Conservation (phyloP, 192 early-diverging fungal species). For the Gamsiella multidivaricata region DNA sequence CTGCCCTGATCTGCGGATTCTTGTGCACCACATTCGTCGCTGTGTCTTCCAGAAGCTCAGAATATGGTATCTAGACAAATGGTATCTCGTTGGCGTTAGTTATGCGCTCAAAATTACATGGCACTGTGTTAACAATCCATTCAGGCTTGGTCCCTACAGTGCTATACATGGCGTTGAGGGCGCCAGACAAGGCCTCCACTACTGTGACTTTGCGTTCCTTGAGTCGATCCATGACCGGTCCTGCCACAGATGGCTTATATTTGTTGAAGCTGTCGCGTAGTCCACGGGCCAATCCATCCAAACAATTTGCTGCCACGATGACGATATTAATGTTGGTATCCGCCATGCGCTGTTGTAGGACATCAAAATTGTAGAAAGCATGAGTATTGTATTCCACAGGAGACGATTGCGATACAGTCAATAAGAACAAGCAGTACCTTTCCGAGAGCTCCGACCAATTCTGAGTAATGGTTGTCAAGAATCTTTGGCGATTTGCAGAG, state of each 20-base stretch:
- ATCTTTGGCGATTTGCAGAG: constrained; percentile 80
- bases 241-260: constrained; percentile 76
- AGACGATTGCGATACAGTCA: no score
- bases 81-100: not conserved
- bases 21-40: constrained; percentile 80
- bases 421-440: constrained; percentile 64
- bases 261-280: constrained; percentile 83
- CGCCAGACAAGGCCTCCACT: constrained; percentile 81
- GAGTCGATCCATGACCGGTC: constrained; percentile 87
- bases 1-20: constrained; percentile 91
- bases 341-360: constrained; percentile 64
- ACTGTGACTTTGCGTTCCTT: constrained; percentile 96
- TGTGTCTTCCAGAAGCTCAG: constrained; percentile 85
- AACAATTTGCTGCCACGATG: constrained; percentile 80
- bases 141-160: constrained; percentile 54
- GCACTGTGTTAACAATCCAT: not conserved
- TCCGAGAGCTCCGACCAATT: constrained; percentile 83
- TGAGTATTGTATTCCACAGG: not conserved
- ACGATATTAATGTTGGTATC: constrained; percentile 93
- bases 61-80: constrained; percentile 55
- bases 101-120: no score
- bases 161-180: constrained; percentile 87
- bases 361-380: no score
- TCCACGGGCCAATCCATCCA: constrained; percentile 84
- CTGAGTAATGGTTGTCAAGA: constrained; percentile 79